Conservation (phyloP, 805 yeast genomes). For the Candida koratica region DNA sequence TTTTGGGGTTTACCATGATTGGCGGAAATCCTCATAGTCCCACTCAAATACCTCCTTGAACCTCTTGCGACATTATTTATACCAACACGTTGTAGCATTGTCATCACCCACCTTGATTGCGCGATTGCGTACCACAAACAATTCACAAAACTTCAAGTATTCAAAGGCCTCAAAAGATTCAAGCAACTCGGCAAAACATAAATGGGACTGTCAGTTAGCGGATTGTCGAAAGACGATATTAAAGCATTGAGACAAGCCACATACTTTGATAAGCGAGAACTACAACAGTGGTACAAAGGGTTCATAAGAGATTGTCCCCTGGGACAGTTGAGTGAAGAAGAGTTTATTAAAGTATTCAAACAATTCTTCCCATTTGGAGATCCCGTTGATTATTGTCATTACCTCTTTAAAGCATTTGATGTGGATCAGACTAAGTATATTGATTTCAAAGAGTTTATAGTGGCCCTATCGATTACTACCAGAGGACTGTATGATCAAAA, state of each 20-base stretch:
- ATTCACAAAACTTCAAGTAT: not conserved
- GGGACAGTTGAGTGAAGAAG: conserved; percentile 82
- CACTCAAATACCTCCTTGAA: not conserved
- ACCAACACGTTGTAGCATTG: too few relatives aligned
- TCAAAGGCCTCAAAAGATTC: not conserved
- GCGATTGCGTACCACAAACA: too few relatives aligned
- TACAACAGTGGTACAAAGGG: conserved; percentile 98
- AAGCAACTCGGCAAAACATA: too few relatives aligned
- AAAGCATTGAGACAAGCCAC: conserved; percentile 79
- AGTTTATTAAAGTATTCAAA: conserved; percentile 86
- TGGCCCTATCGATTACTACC: conserved; percentile 80
- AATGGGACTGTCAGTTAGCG: conserved; percentile 96
- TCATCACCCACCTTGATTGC: too few relatives aligned
- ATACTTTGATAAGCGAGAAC: conserved; percentile 85
- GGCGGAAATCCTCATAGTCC: not conserved
- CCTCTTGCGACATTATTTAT: too few relatives aligned
- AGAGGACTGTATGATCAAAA: conserved; percentile 84
- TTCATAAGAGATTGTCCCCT: conserved; percentile 90
- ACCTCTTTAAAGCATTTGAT: conserved; percentile 86
- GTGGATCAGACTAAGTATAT: conserved; percentile 73
- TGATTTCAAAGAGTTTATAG: conserved; percentile 88
- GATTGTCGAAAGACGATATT: conserved; percentile 85
- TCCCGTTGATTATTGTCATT: conserved; percentile 85
- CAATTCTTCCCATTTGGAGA: conserved; percentile 99
- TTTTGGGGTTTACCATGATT: conserved; percentile 43